Conservation (phyloP, 2,329 filamentous ascomycete species). For the Xylariomycetidae sp. region DNA sequence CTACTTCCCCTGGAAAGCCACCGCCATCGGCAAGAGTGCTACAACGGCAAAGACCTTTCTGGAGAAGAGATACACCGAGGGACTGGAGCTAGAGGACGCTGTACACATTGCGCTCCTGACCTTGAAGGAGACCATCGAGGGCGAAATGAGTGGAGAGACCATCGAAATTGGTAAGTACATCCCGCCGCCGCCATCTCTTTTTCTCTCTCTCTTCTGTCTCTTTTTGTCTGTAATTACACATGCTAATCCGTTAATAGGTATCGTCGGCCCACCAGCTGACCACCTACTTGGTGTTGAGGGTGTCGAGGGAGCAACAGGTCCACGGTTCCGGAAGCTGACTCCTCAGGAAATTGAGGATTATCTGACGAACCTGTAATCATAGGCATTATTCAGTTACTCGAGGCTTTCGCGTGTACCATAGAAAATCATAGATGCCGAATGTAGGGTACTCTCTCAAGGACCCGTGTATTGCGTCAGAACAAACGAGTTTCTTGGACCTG, state of each 20-base stretch:
- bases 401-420: conserved; percentile 42
- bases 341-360: conserved; percentile 99
- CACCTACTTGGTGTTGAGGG: conserved; percentile 89
- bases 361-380: conserved; percentile 84
- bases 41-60: conserved; percentile 98
- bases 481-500: conserved; percentile 47
- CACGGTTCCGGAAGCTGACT: conserved; percentile 88
- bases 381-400: conserved; percentile 18
- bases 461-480: conserved; percentile 32
- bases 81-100: conserved; percentile 93
- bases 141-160: conserved; percentile 98
- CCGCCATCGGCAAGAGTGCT: conserved; percentile 96
- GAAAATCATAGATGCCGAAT: conserved; percentile 38
- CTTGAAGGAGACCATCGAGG: conserved; percentile 98
- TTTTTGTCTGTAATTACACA: conserved; percentile 11
- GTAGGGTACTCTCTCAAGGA: conserved; percentile 25
- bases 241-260: conserved; percentile 55
- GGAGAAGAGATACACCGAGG: conserved; percentile 98
- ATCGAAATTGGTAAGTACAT: conserved; percentile 84
- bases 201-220: not conserved
- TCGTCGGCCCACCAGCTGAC: conserved; percentile 90
- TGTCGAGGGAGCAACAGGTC: conserved; percentile 77
- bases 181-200: not conserved
- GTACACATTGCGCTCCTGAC: conserved; percentile 97
- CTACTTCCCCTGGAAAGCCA: conserved; percentile 99